Percentiles rank a stretch among this genome's conserved stretches.
Evolutionary conservation across 2,329 filamentous ascomycete species (phyloP).

Genomic region (Phaeoacremonium minimum): DNA sequence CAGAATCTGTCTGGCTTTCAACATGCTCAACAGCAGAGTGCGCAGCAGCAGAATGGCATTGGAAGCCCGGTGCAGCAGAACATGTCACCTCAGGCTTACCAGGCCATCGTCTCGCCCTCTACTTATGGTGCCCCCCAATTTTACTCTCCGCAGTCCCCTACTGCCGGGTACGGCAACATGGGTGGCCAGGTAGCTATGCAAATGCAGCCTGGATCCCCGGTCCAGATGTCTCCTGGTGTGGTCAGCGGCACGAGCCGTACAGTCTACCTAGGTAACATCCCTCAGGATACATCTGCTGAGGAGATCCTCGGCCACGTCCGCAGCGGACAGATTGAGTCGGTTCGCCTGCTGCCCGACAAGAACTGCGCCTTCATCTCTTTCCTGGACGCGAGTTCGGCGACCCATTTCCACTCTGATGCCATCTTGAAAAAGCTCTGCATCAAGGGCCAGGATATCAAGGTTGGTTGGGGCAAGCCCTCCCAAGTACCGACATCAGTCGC

Average conservation of each 20-base stretch:
- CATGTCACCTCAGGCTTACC: conserved; percentile 80
- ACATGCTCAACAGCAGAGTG: conserved; percentile 46
- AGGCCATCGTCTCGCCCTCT: conserved; percentile 80
- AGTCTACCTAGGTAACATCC: conserved; percentile 96
- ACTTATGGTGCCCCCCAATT: conserved; percentile 78
- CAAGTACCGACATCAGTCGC: conserved; percentile 96
- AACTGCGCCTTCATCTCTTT: conserved; percentile 99
- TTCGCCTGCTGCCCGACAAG: conserved; percentile 94
- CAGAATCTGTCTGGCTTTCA: conserved; percentile 78
- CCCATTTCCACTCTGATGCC: conserved; percentile 98
- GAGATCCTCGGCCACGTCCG: conserved; percentile 95
- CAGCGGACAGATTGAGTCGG: conserved; percentile 98
- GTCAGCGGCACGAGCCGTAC: conserved; percentile 91
- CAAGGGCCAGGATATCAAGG: conserved; percentile 98
- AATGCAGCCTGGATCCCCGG: conserved; percentile 66
- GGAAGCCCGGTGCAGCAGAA: conserved; percentile 72
- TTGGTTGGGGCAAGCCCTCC: conserved; percentile 98
- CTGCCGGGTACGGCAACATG: conserved; percentile 65
- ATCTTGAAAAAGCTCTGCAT: conserved; percentile 99
- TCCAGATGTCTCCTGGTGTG: conserved; percentile 73
- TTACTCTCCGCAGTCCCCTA: conserved; percentile 82
- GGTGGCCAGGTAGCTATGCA: conserved; percentile 52
- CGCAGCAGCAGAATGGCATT: conserved; percentile 55
- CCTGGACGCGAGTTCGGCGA: conserved; percentile 93
- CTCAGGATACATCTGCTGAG: conserved; percentile 93